These are phyloP conservation scores for Dioscorea cayenensis DNA, from an alignment of 116 monocot genomes.

Conservation along the genomic window DNA sequence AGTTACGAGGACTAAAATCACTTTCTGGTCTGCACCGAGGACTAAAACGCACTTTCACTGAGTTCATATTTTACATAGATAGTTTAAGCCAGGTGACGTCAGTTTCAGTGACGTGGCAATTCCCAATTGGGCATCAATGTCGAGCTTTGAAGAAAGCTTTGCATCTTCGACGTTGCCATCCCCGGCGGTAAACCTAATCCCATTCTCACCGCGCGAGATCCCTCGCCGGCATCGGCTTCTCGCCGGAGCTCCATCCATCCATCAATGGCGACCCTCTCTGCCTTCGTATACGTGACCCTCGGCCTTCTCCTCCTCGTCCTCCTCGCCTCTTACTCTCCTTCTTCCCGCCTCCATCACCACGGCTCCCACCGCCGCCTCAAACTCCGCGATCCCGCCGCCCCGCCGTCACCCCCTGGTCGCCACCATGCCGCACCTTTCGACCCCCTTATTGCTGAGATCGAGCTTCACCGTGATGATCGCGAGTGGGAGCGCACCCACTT, in stretches of 20 bases:
- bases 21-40: too few relatives aligned
- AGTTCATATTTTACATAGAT: too few relatives aligned
- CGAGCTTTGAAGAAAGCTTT: too few relatives aligned
- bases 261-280: not conserved
- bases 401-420: conserved; percentile 5
- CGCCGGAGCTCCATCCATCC: not conserved
- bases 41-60: too few relatives aligned
- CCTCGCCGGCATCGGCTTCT: not conserved
- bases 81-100: too few relatives aligned
- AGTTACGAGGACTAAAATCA: too few relatives aligned
- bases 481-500: conserved; percentile 69
- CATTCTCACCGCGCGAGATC: not conserved
- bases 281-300: conserved; percentile 6
- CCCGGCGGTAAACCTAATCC: not conserved
- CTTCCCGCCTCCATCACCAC: conserved; percentile 6
- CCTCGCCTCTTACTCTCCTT: conserved; percentile 23
- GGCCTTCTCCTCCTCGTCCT: conserved; percentile 49
- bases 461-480: conserved; percentile 61
- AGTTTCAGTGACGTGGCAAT: too few relatives aligned
- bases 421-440: conserved; percentile 57
- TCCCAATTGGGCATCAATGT: too few relatives aligned
- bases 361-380: conserved; percentile 66
- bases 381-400: conserved; percentile 29
- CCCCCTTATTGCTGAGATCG: conserved; percentile 70
- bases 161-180: too few relatives aligned